Conservation (phyloP, 768 basidiomycete species). For the Lentinula raphanica region DNA sequence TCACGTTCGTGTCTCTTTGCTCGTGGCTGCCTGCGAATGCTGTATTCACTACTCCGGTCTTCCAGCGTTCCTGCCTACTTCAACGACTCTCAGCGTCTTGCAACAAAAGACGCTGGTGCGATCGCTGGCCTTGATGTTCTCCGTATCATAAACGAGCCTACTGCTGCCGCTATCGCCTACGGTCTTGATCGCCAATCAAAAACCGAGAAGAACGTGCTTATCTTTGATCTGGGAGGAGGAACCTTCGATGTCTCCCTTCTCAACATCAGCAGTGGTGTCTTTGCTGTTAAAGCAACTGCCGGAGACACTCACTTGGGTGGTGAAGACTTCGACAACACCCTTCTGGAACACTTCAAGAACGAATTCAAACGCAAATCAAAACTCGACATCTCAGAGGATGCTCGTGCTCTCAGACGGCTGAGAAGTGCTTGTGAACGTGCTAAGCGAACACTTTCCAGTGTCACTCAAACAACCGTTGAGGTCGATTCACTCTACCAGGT, state of each 20-base stretch:
- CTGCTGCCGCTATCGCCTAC: slow-evolving; percentile 98
- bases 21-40: slow-evolving; percentile 66
- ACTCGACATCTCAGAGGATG: slow-evolving; percentile 93
- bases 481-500: slow-evolving; percentile 98
- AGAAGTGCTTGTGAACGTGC: slow-evolving; percentile 98
- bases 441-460: slow-evolving; percentile 97
- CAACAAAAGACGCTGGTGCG: slow-evolving; percentile 98
- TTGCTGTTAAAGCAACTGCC: slow-evolving; percentile 98
- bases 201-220: slow-evolving; percentile 95
- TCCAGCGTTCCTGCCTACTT: slow-evolving; percentile 94
- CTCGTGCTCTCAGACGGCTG: slow-evolving; percentile 93
- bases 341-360: slow-evolving; percentile 98
- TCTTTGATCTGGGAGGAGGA: slow-evolving; percentile 99
- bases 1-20: slow-evolving; percentile 65
- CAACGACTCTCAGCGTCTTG: slow-evolving; percentile 99
- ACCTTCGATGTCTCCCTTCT: slow-evolving; percentile 99
- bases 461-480: slow-evolving; percentile 98
- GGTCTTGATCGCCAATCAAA: slow-evolving; percentile 95
- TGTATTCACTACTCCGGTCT: slow-evolving; percentile 9
- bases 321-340: slow-evolving; percentile 99
- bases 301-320: slow-evolving; percentile 99
- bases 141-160: slow-evolving; percentile 99
- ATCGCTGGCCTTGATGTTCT: slow-evolving; percentile 98
- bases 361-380: slow-evolving; percentile 99
- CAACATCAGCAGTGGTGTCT: slow-evolving; percentile 96